A percentile compares a stretch with the other conserved stretches of the same genome.
Conservation (phyloP, 768 basidiomycete genomes). For the Lentinula sp. region DNA sequence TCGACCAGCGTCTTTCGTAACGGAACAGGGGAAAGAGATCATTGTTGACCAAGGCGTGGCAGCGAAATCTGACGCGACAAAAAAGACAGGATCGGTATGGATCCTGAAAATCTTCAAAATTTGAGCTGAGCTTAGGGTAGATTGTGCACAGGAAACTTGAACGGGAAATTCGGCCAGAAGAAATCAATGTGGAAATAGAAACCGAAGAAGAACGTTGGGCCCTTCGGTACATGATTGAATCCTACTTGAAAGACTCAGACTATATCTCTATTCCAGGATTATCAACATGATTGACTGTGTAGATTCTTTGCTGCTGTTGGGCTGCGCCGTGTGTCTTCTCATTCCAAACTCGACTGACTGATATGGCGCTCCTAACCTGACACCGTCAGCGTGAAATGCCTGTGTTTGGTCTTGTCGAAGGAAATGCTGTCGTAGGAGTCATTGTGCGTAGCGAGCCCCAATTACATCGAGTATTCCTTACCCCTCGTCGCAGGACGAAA, state of each 20-base stretch:
- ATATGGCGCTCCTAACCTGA: neutral
- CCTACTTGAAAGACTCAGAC: neutral
- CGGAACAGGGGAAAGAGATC: slow-evolving; percentile 56
- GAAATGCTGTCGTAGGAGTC: slow-evolving; percentile 61
- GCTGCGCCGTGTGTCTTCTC: slow-evolving; percentile 40
- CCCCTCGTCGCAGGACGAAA: neutral
- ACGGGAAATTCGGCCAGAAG: slow-evolving; percentile 57
- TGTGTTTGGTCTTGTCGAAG: slow-evolving; percentile 70
- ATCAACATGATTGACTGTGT: slow-evolving; percentile 67
- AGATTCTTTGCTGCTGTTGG: slow-evolving; percentile 38
- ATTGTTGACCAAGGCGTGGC: slow-evolving; percentile 45
- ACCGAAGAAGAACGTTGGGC: slow-evolving; percentile 76
- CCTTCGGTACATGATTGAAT: slow-evolving; percentile 42
- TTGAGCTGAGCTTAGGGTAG: slow-evolving; percentile 23
- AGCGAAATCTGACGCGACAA: slow-evolving; percentile 43
- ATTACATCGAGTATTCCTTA: neutral
- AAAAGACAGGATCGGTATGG: slow-evolving; percentile 47
- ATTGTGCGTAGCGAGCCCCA: slow-evolving; percentile 42
- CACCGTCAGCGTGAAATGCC: slow-evolving; percentile 69
- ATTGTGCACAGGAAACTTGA: slow-evolving; percentile 76
- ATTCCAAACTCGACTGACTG: neutral
- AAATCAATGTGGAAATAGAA: slow-evolving; percentile 41
- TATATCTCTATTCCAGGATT: slow-evolving; percentile 38
- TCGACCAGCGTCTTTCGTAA: slow-evolving; percentile 52
- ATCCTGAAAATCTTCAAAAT: slow-evolving; percentile 9